Evolutionary conservation across 2,329 filamentous ascomycete species (phyloP).

Genomic region (Chaetomium strumarium): DNA sequence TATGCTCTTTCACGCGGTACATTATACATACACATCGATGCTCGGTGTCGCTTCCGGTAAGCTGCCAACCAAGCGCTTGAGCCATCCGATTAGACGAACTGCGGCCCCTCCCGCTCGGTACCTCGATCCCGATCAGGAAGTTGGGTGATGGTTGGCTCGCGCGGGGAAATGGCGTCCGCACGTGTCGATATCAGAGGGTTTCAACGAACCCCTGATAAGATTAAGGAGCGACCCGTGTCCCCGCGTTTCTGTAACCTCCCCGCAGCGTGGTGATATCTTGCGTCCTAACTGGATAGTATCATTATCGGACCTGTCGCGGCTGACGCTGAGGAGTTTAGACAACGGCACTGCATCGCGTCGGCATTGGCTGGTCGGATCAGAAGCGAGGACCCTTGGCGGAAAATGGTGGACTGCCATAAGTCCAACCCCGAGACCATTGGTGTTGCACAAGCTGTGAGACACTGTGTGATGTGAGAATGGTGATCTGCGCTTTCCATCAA

Average conservation of each 20-base stretch:
- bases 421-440: not conserved
- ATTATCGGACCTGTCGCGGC: not conserved
- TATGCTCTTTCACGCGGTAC: too few relatives aligned
- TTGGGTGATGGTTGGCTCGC: slow-evolving; percentile 9
- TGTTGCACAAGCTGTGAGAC: not conserved
- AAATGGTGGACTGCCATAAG: too few relatives aligned
- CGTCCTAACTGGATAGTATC: slow-evolving; percentile 13
- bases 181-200: slow-evolving; percentile 8
- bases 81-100: slow-evolving; percentile 14
- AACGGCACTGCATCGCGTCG: slow-evolving; percentile 10
- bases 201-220: slow-evolving; percentile 11
- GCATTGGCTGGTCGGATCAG: slow-evolving; percentile 14
- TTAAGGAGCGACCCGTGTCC: not conserved
- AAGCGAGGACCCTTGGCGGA: not conserved
- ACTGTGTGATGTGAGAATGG: not conserved
- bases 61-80: not conserved
- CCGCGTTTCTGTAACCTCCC: not conserved
- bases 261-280: slow-evolving; percentile 17
- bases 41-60: slow-evolving; percentile 3
- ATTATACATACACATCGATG: too few relatives aligned
- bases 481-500: not conserved
- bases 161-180: slow-evolving; percentile 2
- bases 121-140: slow-evolving; percentile 18
- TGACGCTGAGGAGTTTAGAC: too few relatives aligned
- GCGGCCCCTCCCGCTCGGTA: slow-evolving; percentile 4